phyloP scores from a whole-genome alignment of 352 stramenopile species.

The Thalassiosira ordinaria region DNA sequence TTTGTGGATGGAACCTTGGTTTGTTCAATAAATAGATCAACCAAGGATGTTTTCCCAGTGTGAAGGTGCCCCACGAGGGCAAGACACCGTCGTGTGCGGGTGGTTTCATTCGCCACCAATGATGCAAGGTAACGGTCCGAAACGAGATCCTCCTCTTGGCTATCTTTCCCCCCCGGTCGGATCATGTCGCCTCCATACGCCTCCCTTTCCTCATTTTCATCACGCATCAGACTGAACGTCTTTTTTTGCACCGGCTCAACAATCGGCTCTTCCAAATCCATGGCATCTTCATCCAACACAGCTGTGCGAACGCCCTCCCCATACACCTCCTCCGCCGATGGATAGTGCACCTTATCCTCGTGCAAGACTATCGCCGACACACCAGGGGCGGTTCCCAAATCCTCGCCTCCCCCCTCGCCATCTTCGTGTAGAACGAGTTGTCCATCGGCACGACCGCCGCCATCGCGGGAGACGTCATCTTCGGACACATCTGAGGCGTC shows the following conservation, averaged over 20 bases:
- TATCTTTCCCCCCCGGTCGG: slow-evolving; percentile 16
- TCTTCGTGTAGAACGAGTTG: slow-evolving; percentile 53
- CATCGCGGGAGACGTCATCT: slow-evolving; percentile 65
- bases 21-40: slow-evolving; percentile 82
- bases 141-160: slow-evolving; percentile 62
- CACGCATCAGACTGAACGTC: slow-evolving; percentile 82
- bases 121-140: slow-evolving; percentile 70
- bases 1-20: slow-evolving; percentile 55
- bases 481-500: slow-evolving; percentile 79
- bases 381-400: slow-evolving; percentile 52
- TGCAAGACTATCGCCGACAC: slow-evolving; percentile 96
- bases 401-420: slow-evolving; percentile 35
- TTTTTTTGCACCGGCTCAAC: slow-evolving; percentile 95
- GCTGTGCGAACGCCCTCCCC: slow-evolving; percentile 94
- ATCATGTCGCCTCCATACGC: slow-evolving; percentile 48
- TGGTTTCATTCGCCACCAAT: slow-evolving; percentile 84
- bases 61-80: slow-evolving; percentile 97
- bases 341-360: slow-evolving; percentile 99
- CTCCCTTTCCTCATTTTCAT: slow-evolving; percentile 41
- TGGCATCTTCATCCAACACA: slow-evolving; percentile 98
- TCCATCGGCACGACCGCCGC: slow-evolving; percentile 27
- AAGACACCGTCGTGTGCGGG: slow-evolving; percentile 91
- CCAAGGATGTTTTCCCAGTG: slow-evolving; percentile 86
- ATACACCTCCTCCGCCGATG: slow-evolving; percentile 95
- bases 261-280: slow-evolving; percentile 97